These are phyloP conservation scores for Backusella morwellensis DNA, from an alignment of 192 early-diverging fungal genomes.

Conservation along the genomic window DNA sequence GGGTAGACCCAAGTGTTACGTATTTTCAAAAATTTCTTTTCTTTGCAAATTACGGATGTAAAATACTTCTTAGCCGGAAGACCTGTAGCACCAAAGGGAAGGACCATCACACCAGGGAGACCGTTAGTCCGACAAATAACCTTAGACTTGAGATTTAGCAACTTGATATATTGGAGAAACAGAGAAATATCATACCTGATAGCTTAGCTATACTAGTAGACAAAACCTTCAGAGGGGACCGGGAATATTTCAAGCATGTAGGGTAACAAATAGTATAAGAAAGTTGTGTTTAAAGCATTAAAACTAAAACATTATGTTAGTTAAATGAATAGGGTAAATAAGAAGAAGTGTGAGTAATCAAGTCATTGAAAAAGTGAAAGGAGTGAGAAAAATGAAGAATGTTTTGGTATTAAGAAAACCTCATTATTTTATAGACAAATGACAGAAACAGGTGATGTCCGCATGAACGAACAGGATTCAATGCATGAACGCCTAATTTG, in stretches of 20 bases:
- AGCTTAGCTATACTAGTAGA: neutral
- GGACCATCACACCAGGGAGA: neutral
- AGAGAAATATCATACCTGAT: neutral
- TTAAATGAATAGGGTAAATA: neutral
- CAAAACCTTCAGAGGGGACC: neutral
- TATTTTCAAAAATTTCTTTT: neutral
- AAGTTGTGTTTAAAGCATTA: neutral
- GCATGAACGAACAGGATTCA: neutral
- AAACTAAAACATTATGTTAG: neutral
- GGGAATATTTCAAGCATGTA: neutral
- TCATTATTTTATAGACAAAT: conserved; percentile 5
- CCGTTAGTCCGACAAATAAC: neutral
- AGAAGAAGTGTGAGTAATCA: neutral
- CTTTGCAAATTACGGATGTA: neutral
- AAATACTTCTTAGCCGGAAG: neutral
- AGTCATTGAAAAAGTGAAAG: neutral
- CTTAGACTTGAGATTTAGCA: neutral
- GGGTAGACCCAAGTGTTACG: conserved; percentile 1
- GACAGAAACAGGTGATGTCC: neutral
- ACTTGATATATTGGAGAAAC: neutral
- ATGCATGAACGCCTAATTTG: neutral
- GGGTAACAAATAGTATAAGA: neutral
- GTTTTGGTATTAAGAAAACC: neutral
- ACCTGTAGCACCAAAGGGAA: neutral
- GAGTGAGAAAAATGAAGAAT: neutral